Conservation (phyloP, 495 filamentous ascomycete species). For the Neurospora pannonica region DNA sequence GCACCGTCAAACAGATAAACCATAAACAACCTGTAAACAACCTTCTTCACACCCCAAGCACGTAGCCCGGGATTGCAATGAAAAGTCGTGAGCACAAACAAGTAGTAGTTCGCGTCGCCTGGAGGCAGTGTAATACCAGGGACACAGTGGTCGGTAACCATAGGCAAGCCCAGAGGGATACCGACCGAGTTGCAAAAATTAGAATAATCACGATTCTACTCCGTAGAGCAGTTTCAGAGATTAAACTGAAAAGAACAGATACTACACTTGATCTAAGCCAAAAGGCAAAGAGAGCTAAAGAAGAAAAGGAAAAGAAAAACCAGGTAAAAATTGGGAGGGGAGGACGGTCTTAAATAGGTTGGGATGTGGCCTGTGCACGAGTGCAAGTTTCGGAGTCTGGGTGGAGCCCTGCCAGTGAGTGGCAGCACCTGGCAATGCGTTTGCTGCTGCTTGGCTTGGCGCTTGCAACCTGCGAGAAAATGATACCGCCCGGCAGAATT, state of each 20-base stretch:
- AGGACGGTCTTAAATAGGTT: slow-evolving; percentile 15
- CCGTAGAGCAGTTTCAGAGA: slow-evolving; percentile 52
- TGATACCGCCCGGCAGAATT: slow-evolving; percentile 13
- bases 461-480: background rate
- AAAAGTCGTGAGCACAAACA: slow-evolving; percentile 8
- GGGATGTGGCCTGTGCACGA: slow-evolving; percentile 14
- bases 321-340: slow-evolving; percentile 7
- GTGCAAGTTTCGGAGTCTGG: background rate
- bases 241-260: slow-evolving; percentile 99
- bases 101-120: slow-evolving; percentile 18
- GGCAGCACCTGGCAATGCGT: background rate
- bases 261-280: slow-evolving; percentile 96
- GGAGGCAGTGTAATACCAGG: slow-evolving; percentile 27
- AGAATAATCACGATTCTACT: slow-evolving; percentile 69
- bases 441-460: background rate
- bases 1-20: too few relatives aligned
- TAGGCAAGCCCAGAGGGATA: slow-evolving; percentile 44
- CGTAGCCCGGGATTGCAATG: slow-evolving; percentile 16
- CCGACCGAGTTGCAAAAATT: slow-evolving; percentile 54
- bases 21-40: too few relatives aligned
- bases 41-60: slow-evolving; percentile 20
- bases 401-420: background rate
- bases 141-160: slow-evolving; percentile 18
- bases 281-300: slow-evolving; percentile 49
- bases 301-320: slow-evolving; percentile 25